These are phyloP conservation scores for Inga laurina DNA, from an alignment of 306 rosid genomes.

Conservation along the genomic window DNA sequence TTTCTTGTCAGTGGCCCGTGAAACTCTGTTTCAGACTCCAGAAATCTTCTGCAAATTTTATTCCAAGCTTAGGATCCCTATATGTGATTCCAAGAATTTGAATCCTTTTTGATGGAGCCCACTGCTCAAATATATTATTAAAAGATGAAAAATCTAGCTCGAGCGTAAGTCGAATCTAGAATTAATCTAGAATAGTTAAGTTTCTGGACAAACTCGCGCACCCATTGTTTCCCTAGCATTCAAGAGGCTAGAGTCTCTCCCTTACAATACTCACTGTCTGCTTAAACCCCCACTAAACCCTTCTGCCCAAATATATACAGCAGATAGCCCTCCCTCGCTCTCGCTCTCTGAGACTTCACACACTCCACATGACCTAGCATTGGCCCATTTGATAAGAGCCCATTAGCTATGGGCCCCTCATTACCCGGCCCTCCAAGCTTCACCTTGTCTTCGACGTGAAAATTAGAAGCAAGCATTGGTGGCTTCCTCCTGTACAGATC, in stretches of 20 bases:
- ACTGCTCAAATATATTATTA: neutral
- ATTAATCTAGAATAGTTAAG: neutral
- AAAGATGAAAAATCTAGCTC: neutral
- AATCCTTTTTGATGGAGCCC: neutral
- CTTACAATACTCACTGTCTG: neutral
- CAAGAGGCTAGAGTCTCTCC: neutral
- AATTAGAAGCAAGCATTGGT: neutral
- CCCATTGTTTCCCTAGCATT: neutral
- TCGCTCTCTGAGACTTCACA: too few relatives aligned
- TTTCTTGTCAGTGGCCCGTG: neutral
- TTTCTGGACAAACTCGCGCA: neutral
- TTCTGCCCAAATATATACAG: neutral
- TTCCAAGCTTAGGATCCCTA: slow-evolving; percentile 10
- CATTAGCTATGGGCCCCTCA: neutral
- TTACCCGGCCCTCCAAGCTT: neutral
- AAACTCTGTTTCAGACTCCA: slow-evolving; percentile 6
- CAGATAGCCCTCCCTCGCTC: neutral
- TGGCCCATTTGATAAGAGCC: neutral
- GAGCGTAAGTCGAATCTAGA: neutral
- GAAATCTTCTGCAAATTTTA: slow-evolving; percentile 1
- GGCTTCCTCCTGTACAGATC: neutral
- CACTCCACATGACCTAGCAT: neutral
- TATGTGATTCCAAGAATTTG: neutral
- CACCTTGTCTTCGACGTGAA: neutral
- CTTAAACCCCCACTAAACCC: neutral